Conservation (phyloP, 306 rosid species). For the Prunus campanulata region DNA sequence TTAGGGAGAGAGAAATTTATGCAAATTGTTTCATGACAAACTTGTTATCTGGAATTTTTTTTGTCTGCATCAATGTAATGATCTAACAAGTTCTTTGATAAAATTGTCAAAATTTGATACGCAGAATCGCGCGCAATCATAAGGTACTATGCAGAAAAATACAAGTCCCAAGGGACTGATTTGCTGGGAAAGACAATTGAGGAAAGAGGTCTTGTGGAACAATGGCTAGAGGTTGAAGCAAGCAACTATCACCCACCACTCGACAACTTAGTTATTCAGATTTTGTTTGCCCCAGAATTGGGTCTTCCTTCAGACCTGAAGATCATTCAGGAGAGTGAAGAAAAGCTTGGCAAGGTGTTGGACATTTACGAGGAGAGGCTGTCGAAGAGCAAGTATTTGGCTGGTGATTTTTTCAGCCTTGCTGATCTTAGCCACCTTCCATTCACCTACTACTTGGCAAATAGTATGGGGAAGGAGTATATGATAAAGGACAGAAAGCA, state of each 20-base stretch:
- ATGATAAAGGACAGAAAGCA: constrained; percentile 34
- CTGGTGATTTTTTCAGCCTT: constrained; percentile 55
- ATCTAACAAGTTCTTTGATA: background rate
- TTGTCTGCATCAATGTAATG: background rate
- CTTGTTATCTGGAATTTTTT: background rate
- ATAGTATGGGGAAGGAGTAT: constrained; percentile 25
- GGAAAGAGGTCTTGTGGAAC: constrained; percentile 50
- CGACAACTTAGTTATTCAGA: constrained; percentile 19
- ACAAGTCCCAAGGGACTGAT: constrained; percentile 40
- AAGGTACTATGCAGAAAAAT: constrained; percentile 51
- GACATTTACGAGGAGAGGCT: constrained; percentile 56
- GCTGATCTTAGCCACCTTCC: constrained; percentile 59
- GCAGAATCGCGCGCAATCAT: constrained; percentile 55
- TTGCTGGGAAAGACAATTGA: constrained; percentile 45
- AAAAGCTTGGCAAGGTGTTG: constrained; percentile 42
- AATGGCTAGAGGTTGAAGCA: constrained; percentile 62
- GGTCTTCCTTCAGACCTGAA: constrained; percentile 31
- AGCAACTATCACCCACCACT: constrained; percentile 28
- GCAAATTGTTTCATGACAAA: background rate
- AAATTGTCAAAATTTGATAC: background rate
- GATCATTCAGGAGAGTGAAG: constrained; percentile 45
- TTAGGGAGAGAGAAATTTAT: background rate
- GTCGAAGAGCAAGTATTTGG: constrained; percentile 49
- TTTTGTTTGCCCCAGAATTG: constrained; percentile 4
- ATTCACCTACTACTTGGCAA: constrained; percentile 35